phyloP scores from a whole-genome alignment of 2,329 filamentous ascomycete species.

The Lomentospora prolificans region DNA sequence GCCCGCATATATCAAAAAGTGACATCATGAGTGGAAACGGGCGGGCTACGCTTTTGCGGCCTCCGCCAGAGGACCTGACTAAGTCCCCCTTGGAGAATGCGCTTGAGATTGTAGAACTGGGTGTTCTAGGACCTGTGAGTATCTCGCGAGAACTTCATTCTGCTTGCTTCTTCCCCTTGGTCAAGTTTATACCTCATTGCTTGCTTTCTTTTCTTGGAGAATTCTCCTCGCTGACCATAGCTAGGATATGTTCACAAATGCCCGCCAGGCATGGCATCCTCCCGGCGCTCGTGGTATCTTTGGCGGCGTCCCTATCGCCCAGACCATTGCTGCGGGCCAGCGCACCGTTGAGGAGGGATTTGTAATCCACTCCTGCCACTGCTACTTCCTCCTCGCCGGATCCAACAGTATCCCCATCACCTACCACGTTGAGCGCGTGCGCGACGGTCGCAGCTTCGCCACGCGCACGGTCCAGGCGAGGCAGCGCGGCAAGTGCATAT shows the following conservation, averaged over 20 bases:
- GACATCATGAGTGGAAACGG: constrained; percentile 17
- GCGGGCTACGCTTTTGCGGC: constrained; percentile 44
- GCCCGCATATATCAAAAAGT: no score
- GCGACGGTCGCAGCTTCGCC: constrained; percentile 80
- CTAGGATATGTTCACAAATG: constrained; percentile 90
- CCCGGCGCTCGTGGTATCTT: constrained; percentile 88
- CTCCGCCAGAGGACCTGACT: constrained; percentile 60
- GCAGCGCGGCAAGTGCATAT: constrained; percentile 81
- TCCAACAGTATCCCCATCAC: constrained; percentile 76
- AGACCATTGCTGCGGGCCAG: constrained; percentile 80
- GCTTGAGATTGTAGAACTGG: constrained; percentile 73
- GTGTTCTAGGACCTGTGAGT: constrained; percentile 63
- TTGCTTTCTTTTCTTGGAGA: background rate
- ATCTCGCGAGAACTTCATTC: no score
- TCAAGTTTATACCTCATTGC: constrained; percentile 8
- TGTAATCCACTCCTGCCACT: constrained; percentile 91
- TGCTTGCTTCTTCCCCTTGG: background rate
- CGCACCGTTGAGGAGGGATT: constrained; percentile 75
- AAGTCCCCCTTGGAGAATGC: constrained; percentile 83
- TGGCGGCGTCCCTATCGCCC: constrained; percentile 85
- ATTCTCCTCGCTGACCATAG: no score
- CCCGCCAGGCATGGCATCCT: constrained; percentile 83
- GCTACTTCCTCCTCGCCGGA: constrained; percentile 94
- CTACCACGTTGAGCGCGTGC: constrained; percentile 90
- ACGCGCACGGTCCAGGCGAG: constrained; percentile 94